Conservation (phyloP, 768 basidiomycete species). For the Tricholoma sp. region DNA sequence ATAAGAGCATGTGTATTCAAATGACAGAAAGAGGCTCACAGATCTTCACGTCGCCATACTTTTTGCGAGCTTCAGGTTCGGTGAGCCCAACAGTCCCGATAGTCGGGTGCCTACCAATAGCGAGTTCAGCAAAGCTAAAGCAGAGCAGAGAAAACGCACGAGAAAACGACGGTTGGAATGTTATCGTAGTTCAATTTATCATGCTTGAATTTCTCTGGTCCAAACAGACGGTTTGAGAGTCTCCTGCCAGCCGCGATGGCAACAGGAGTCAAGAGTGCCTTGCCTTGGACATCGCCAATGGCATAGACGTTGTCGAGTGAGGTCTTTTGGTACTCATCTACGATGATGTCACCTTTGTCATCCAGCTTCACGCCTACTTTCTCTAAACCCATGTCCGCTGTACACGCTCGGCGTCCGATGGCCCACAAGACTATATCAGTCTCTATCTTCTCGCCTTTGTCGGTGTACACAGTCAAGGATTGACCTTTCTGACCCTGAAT, state of each 20-base stretch:
- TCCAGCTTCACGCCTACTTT: slow-evolving; percentile 71
- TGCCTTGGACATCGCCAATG: slow-evolving; percentile 92
- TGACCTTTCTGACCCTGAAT: slow-evolving; percentile 74
- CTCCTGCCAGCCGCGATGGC: slow-evolving; percentile 94
- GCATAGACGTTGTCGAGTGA: slow-evolving; percentile 66
- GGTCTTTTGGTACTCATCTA: slow-evolving; percentile 90
- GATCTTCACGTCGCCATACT: slow-evolving; percentile 90
- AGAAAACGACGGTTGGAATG: slow-evolving; percentile 95
- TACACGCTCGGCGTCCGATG: slow-evolving; percentile 83
- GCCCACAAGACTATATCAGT: slow-evolving; percentile 93
- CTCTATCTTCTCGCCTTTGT: slow-evolving; percentile 72
- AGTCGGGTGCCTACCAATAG: slow-evolving; percentile 71
- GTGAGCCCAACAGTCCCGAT: slow-evolving; percentile 95
- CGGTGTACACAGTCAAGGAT: slow-evolving; percentile 69
- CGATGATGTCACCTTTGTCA: slow-evolving; percentile 77
- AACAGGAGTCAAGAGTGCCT: slow-evolving; percentile 91
- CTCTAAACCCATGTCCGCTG: slow-evolving; percentile 72
- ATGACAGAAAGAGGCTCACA: slow-evolving; percentile 50
- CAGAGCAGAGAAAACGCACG: slow-evolving; percentile 46
- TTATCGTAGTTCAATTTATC: slow-evolving; percentile 87
- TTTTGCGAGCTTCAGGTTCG: slow-evolving; percentile 82
- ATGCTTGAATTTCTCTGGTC: slow-evolving; percentile 76
- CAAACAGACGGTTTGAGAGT: slow-evolving; percentile 86
- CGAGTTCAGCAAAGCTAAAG: slow-evolving; percentile 2
- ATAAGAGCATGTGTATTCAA: neutral